Evolutionary conservation across 441 rosid genomes (phyloP).

Genomic region (Theobroma grandiflorum): DNA sequence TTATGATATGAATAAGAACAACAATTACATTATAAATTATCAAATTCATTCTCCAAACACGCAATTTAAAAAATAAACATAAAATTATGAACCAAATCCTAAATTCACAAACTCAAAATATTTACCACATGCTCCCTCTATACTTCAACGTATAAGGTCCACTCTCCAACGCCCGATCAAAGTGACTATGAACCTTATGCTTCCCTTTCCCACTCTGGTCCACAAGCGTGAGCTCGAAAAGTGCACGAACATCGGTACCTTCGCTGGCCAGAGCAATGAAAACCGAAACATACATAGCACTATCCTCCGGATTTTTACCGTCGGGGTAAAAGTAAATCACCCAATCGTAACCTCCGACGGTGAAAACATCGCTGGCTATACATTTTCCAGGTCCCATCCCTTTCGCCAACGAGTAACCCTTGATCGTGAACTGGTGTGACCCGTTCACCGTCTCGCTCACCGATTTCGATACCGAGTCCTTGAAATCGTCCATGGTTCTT

Average conservation of each 20-base stretch:
- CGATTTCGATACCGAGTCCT: constrained; percentile 54
- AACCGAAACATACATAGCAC: constrained; percentile 61
- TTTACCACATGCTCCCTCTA: constrained; percentile 91
- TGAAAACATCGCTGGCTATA: constrained; percentile 68
- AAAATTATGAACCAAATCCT: background rate
- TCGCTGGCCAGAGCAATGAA: constrained; percentile 84
- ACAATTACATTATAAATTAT: background rate
- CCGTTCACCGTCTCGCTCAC: constrained; percentile 76
- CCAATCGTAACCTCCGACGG: constrained; percentile 79
- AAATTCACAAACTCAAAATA: background rate
- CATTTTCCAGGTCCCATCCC: constrained; percentile 73
- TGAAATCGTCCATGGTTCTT: constrained; percentile 35
- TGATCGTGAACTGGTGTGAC: constrained; percentile 70
- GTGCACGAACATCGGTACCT: constrained; percentile 79
- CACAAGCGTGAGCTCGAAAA: constrained; percentile 72
- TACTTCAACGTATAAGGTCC: constrained; percentile 85
- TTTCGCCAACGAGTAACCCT: constrained; percentile 73
- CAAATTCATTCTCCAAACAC: background rate
- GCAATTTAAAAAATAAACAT: background rate
- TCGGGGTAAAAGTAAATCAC: constrained; percentile 81
- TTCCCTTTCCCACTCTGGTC: constrained; percentile 86
- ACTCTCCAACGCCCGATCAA: constrained; percentile 73
- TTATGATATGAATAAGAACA: background rate
- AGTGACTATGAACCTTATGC: constrained; percentile 85
- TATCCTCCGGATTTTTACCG: constrained; percentile 77